phyloP scores from a whole-genome alignment of 2,329 filamentous ascomycete species.

The Aspergillus floridensis region DNA sequence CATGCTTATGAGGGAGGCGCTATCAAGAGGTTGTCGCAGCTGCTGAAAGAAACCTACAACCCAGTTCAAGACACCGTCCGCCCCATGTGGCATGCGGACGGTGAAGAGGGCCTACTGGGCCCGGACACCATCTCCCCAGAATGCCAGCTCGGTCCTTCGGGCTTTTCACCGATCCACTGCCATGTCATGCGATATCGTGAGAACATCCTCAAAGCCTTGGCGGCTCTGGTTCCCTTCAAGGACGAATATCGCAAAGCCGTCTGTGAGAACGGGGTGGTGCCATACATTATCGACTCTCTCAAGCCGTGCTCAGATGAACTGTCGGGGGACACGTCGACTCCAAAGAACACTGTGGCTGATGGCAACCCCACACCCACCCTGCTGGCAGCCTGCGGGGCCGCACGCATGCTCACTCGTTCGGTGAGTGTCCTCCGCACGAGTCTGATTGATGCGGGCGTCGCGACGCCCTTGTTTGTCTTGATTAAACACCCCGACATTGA shows the following conservation, averaged over 20 bases:
- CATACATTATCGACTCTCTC: slow-evolving; percentile 80
- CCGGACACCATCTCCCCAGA: slow-evolving; percentile 31
- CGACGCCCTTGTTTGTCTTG: slow-evolving; percentile 71
- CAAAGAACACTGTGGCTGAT: slow-evolving; percentile 50
- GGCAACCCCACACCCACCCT: slow-evolving; percentile 79
- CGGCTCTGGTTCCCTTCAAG: slow-evolving; percentile 75
- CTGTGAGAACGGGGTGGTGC: slow-evolving; percentile 75
- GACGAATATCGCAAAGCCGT: slow-evolving; percentile 81
- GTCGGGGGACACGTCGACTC: slow-evolving; percentile 26
- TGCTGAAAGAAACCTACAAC: slow-evolving; percentile 67
- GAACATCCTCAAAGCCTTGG: slow-evolving; percentile 72
- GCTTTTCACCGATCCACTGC: slow-evolving; percentile 58
- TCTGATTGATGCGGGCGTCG: slow-evolving; percentile 80
- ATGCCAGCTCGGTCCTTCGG: slow-evolving; percentile 58
- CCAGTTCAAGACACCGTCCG: slow-evolving; percentile 49
- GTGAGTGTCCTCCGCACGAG: slow-evolving; percentile 80
- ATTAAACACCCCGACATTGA: slow-evolving; percentile 72
- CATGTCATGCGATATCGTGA: slow-evolving; percentile 77
- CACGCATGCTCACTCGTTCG: slow-evolving; percentile 78
- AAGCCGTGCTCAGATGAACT: slow-evolving; percentile 50
- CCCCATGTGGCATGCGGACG: slow-evolving; percentile 55
- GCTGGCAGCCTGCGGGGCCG: slow-evolving; percentile 78
- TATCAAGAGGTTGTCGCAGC: slow-evolving; percentile 60
- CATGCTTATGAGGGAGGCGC: slow-evolving; percentile 71
- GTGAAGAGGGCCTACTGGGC: slow-evolving; percentile 20